Conservation (phyloP, 148 eudicot species). For the Cornus florida region DNA sequence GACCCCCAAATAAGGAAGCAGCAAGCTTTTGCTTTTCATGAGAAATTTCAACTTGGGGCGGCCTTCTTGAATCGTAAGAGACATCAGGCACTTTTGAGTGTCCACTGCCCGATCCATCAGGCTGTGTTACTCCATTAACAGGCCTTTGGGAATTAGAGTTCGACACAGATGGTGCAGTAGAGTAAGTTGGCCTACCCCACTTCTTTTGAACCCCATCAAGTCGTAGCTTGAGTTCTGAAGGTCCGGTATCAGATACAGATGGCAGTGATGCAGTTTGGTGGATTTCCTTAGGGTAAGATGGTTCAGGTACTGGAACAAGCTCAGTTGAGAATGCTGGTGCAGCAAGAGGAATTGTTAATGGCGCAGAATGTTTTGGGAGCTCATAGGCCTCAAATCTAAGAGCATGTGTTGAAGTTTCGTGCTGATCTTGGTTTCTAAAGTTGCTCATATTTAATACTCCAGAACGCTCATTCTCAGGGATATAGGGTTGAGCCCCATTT, state of each 20-base stretch:
- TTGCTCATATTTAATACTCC: slow-evolving; percentile 51
- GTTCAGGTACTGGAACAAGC: slow-evolving; percentile 71
- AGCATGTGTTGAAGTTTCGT: slow-evolving; percentile 61
- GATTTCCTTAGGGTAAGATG: slow-evolving; percentile 44
- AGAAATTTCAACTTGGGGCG: slow-evolving; percentile 50
- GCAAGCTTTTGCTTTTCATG: slow-evolving; percentile 93
- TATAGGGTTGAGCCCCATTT: slow-evolving; percentile 90
- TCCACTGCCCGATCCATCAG: slow-evolving; percentile 28
- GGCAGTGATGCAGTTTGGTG: slow-evolving; percentile 36
- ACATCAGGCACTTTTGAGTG: slow-evolving; percentile 39
- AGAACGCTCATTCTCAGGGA: slow-evolving; percentile 72
- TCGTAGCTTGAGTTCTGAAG: slow-evolving; percentile 68
- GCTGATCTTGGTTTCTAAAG: slow-evolving; percentile 52
- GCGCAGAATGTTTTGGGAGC: slow-evolving; percentile 66
- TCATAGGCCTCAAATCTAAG: slow-evolving; percentile 97
- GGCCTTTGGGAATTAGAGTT: slow-evolving; percentile 47
- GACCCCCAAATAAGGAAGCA: slow-evolving; percentile 85
- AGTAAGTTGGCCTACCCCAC: slow-evolving; percentile 84
- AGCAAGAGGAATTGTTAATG: slow-evolving; percentile 37
- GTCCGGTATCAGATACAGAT: slow-evolving; percentile 44
- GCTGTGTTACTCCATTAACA: slow-evolving; percentile 48
- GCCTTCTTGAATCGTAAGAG: slow-evolving; percentile 45
- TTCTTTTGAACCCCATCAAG: slow-evolving; percentile 95
- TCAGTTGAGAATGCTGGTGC: slow-evolving; percentile 57
- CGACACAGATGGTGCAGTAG: slow-evolving; percentile 59